Evolutionary conservation across 2,329 filamentous ascomycete species (phyloP).

Genomic region (Geosmithia morbida): DNA sequence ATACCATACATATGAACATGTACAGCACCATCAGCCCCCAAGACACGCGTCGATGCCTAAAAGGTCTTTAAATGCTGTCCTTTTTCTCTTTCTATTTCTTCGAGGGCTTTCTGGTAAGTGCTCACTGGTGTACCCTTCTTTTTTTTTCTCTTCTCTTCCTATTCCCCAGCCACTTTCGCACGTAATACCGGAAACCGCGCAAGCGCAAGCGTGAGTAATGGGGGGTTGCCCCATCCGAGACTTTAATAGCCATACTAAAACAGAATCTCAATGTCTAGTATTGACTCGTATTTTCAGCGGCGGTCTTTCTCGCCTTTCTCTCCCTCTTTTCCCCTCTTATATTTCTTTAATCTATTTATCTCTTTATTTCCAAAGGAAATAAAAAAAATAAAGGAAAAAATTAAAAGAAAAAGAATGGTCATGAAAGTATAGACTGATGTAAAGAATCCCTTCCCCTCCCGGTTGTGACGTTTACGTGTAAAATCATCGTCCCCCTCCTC

Average conservation of each 20-base stretch:
- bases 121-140: not conserved
- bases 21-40: too few species aligned
- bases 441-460: too few species aligned
- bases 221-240: not conserved
- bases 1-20: too few species aligned
- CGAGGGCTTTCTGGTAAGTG: not conserved
- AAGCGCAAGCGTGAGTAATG: not conserved
- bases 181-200: conserved; percentile 1
- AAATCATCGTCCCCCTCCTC: not conserved
- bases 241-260: not conserved
- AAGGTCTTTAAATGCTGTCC: too few species aligned
- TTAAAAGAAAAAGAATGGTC: too few species aligned
- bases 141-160: not conserved
- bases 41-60: too few species aligned
- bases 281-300: not conserved
- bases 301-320: not conserved
- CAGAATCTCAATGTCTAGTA: not conserved
- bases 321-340: too few species aligned
- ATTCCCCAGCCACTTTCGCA: not conserved
- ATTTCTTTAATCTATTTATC: too few species aligned
- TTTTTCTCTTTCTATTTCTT: too few species aligned
- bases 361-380: too few species aligned
- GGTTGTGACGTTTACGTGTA: not conserved
- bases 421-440: too few species aligned
- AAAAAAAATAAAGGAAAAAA: too few species aligned